Percentiles rank a stretch among this genome's conserved stretches.
Evolutionary conservation across 805 yeast genomes (phyloP).

Genomic region (Saccharomycopsis lassenensis): DNA sequence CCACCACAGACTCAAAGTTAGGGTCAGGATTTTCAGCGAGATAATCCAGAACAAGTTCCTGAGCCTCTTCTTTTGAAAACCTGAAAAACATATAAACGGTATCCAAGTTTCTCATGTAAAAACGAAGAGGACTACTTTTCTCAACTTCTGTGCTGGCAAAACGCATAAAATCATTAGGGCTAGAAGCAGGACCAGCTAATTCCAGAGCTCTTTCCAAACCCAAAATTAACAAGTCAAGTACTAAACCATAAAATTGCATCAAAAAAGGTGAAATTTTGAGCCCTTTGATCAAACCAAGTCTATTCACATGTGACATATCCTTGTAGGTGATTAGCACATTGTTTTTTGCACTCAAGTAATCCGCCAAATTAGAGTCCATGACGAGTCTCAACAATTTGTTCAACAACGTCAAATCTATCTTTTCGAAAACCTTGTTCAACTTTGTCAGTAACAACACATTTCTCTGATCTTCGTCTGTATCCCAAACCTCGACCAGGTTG

Average conservation of each 20-base stretch:
- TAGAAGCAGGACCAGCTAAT: constrained; percentile 64
- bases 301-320: constrained; percentile 91
- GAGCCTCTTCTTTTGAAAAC: constrained; percentile 62
- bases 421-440: constrained; percentile 63
- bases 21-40: constrained; percentile 87
- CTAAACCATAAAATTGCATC: constrained; percentile 81
- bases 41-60: constrained; percentile 63
- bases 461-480: constrained; percentile 57
- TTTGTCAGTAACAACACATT: constrained; percentile 78
- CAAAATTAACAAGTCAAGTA: constrained; percentile 67
- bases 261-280: constrained; percentile 84
- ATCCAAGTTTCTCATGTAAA: constrained; percentile 74
- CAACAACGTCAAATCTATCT: constrained; percentile 76
- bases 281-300: constrained; percentile 80
- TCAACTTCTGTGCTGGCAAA: constrained; percentile 51
- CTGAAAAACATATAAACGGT: constrained; percentile 70
- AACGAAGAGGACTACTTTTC: constrained; percentile 23
- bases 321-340: constrained; percentile 74
- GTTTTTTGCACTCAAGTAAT: constrained; percentile 85
- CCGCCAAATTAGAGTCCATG: constrained; percentile 86
- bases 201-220: constrained; percentile 85
- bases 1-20: constrained; percentile 73
- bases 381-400: constrained; percentile 72
- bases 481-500: constrained; percentile 72
- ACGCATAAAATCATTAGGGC: constrained; percentile 72